Evolutionary conservation across 352 stramenopile genomes (phyloP).

Genomic region (Phytopythium litorale): DNA sequence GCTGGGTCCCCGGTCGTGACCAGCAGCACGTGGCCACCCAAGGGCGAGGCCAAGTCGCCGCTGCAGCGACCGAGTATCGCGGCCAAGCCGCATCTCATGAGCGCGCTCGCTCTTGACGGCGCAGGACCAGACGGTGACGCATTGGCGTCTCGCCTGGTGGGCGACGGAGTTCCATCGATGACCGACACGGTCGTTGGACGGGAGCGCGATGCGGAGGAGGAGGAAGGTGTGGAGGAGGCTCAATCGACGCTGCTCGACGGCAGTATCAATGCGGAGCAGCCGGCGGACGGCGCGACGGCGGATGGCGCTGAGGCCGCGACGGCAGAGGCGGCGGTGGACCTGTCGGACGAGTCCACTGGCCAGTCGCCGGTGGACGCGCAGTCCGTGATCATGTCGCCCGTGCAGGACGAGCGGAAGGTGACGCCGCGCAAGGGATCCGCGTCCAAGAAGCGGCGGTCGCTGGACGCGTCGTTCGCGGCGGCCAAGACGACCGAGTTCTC

Average conservation of each 20-base stretch:
- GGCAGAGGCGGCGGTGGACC: not conserved
- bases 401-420: conserved; percentile 51
- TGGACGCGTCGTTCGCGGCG: conserved; percentile 34
- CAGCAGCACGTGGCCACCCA: not conserved
- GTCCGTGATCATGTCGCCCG: conserved; percentile 31
- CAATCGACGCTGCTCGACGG: not conserved
- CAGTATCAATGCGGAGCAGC: not conserved
- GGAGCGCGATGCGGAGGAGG: too few relatives aligned
- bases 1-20: not conserved
- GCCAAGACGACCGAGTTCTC: conserved; percentile 19
- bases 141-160: too few relatives aligned
- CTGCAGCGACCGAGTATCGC: not conserved
- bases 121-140: not conserved
- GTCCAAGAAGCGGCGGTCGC: conserved; percentile 35
- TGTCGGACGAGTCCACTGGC: not conserved
- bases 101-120: not conserved
- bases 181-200: too few relatives aligned
- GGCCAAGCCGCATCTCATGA: not conserved
- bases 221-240: too few relatives aligned
- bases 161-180: too few relatives aligned
- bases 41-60: not conserved
- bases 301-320: not conserved
- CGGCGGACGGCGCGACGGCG: not conserved
- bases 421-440: conserved; percentile 32
- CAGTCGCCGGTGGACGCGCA: not conserved